Conservation (phyloP, 768 basidiomycete species). For the Agaricus blazei region DNA sequence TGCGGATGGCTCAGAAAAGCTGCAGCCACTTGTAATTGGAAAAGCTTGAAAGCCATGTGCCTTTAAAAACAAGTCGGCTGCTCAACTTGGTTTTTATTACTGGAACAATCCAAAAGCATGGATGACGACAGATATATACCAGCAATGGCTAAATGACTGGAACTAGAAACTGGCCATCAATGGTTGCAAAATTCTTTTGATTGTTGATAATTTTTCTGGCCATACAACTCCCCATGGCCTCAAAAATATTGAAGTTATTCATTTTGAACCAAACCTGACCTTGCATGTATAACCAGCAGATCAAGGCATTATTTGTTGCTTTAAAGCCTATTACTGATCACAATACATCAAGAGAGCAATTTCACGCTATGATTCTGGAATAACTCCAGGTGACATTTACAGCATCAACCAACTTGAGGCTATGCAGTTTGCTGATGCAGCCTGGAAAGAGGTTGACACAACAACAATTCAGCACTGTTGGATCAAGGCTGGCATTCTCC, state of each 20-base stretch:
- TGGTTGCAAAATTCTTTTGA: conserved; percentile 20
- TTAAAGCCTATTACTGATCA: conserved; percentile 23
- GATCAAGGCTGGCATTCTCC: conserved; percentile 23
- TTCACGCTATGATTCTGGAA: conserved; percentile 20
- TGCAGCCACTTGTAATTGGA: conserved; percentile 23
- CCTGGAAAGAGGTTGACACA: conserved; percentile 17
- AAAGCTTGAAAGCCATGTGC: conserved; percentile 18
- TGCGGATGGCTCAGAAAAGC: conserved; percentile 24
- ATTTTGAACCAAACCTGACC: conserved; percentile 25
- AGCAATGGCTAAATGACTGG: conserved; percentile 24
- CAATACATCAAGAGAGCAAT: conserved; percentile 21
- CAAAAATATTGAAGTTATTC: conserved; percentile 14
- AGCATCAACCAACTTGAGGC: conserved; percentile 28
- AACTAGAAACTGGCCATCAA: conserved; percentile 17
- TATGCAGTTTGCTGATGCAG: conserved; percentile 22
- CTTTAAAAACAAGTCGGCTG: conserved; percentile 20
- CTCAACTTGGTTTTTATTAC: conserved; percentile 20
- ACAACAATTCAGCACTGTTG: conserved; percentile 27
- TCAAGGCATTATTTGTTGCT: conserved; percentile 23
- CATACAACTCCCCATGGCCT: conserved; percentile 15
- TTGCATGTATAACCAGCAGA: conserved; percentile 24
- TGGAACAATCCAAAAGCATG: conserved; percentile 27
- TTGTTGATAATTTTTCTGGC: conserved; percentile 21
- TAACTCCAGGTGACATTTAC: conserved; percentile 24
- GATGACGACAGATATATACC: conserved; percentile 26